Evolutionary conservation across 495 filamentous ascomycete genomes (phyloP), one percentile per base, ranked within the genome.

Genomic region (Xylaria palmicola): DNA sequence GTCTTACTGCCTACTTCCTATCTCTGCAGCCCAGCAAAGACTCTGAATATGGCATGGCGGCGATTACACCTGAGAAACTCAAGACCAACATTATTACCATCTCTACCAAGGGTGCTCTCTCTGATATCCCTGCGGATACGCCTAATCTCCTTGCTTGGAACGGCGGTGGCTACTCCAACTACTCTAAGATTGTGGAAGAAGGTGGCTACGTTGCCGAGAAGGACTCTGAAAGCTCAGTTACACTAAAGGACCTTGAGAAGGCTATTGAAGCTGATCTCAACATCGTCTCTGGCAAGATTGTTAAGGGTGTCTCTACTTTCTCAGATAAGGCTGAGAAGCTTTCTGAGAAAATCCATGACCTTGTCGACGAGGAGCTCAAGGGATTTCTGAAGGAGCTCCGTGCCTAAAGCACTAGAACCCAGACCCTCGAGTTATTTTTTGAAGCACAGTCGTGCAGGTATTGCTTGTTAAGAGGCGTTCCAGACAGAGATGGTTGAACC

Each of bases 1-100:
- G 95, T 85, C 89, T 99, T 52, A 81, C 97, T 66, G 95, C 95
- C 76, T 99, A 99, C 83, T 90, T 93, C 78, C 87, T 99, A 44
- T 99, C 95, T 59, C 89, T 99, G 29, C 92, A 97, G 77, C 95
- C 95, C 26, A 75, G 88, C 59, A 83, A 83, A 62, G 90, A 92
- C 75, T 98, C 95, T 56, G 90, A 88, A 55, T 99, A 89, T 71
- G 89, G 93, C 62, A 86, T 96, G 71, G 91, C 86, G 57, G 81
- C 89, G 53, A 91, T 98, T 74, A 96, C 92, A 34, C 95, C 95
- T 41, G 88, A 90, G 82, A 86, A 97, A 83, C 82, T 99, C 57
- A 99, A 99, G 90, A 79, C 84, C 67, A 88, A 86, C 75, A 78
- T 99, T 52, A 87, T 98, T 71, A 77, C 81, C 66, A 86, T 98